Percentiles rank a stretch among this genome's conserved stretches.
These are phyloP conservation scores for Podospora didyma DNA, from an alignment of 495 filamentous ascomycete species.

Conservation along the genomic window DNA sequence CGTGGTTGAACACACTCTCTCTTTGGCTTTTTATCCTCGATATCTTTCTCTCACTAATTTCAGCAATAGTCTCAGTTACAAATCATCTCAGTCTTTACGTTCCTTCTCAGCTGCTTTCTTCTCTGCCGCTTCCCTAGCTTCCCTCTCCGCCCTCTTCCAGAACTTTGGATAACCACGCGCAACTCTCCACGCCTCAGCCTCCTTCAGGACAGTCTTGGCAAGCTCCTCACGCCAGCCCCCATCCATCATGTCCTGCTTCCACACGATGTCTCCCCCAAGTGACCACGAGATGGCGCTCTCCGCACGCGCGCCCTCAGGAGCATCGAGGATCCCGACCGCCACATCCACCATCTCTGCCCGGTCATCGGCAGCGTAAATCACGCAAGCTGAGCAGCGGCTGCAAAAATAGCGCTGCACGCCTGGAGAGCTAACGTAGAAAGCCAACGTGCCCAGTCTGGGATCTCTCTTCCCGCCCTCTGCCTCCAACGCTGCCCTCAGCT, in stretches of 20 bases:
- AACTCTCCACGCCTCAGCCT: constrained; percentile 21
- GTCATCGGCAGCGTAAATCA: constrained; percentile 44
- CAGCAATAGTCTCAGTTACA: no score
- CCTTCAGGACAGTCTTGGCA: constrained; percentile 6
- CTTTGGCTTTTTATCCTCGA: no score
- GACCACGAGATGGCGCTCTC: constrained; percentile 33
- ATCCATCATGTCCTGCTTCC: constrained; percentile 16
- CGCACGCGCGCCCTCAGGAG: constrained; percentile 45
- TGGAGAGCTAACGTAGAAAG: constrained; percentile 40
- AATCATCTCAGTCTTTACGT: no score
- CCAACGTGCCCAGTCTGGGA: constrained; percentile 42
- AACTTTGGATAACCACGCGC: constrained; percentile 21
- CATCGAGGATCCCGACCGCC: constrained; percentile 45
- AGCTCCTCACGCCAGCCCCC: constrained; percentile 26
- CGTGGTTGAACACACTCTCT: no score
- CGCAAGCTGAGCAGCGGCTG: constrained; percentile 45
- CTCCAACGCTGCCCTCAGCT: constrained; percentile 18
- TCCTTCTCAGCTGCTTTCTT: no score
- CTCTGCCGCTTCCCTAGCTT: background rate
- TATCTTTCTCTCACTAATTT: no score
- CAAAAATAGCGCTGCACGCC: constrained; percentile 51
- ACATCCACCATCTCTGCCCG: constrained; percentile 47
- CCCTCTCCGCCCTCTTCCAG: constrained; percentile 15
- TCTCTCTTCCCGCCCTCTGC: constrained; percentile 16
- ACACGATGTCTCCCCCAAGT: constrained; percentile 11